Percentiles rank a stretch among this genome's conserved stretches.
Conservation (phyloP, 2,329 filamentous ascomycete species). For the Diplodia intermedia region DNA sequence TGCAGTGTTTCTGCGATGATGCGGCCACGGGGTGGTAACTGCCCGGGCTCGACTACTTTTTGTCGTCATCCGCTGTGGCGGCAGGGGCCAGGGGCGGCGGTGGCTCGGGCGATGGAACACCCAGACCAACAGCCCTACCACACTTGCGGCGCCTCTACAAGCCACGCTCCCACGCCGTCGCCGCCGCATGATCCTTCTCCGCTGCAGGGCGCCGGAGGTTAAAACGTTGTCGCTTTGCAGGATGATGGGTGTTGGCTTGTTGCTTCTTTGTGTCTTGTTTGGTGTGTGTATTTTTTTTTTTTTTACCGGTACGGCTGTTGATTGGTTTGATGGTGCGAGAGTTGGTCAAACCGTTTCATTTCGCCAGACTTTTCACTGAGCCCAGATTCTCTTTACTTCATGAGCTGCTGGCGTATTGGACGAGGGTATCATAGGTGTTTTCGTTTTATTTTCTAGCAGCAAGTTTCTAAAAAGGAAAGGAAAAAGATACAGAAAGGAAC, state of each 20-base stretch:
- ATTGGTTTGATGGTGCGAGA: background rate
- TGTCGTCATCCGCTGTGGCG: too few relatives aligned
- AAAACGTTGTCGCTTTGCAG: background rate
- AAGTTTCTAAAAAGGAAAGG: background rate
- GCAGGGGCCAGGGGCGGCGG: too few relatives aligned
- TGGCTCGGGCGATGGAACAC: background rate
- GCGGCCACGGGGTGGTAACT: too few relatives aligned
- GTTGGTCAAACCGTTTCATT: too few relatives aligned
- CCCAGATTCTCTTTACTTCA: too few relatives aligned
- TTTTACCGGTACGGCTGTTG: background rate
- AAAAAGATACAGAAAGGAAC: background rate
- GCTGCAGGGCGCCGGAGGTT: background rate
- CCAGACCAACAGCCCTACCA: background rate
- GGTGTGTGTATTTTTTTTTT: background rate
- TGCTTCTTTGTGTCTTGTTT: background rate
- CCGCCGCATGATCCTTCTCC: background rate
- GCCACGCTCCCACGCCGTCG: background rate
- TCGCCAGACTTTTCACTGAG: too few relatives aligned
- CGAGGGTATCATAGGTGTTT: constrained; percentile 1
- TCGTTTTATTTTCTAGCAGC: background rate
- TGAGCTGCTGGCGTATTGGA: background rate
- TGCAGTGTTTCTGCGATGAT: too few relatives aligned
- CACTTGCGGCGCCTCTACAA: background rate
- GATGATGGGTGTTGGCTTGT: background rate
- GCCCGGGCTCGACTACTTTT: too few relatives aligned